These are phyloP conservation scores for Apophysomyces variabilis DNA, from an alignment of 371 early-diverging fungal genomes.

Conservation along the genomic window DNA sequence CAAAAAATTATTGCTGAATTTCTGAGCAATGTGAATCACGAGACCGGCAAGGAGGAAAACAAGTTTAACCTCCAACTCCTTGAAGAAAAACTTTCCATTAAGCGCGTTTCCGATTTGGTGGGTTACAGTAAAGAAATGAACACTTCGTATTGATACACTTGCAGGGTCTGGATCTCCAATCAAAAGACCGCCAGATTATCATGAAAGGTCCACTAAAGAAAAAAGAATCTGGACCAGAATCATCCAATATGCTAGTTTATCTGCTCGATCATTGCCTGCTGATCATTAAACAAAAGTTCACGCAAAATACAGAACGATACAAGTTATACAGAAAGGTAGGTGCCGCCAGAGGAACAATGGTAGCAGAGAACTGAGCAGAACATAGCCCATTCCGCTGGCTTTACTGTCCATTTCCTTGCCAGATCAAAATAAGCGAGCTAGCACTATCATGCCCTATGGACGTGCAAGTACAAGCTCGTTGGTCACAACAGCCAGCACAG, in stretches of 20 bases:
- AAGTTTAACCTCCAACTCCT: slow-evolving; percentile 32
- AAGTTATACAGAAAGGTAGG: slow-evolving; percentile 46
- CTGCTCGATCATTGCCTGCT: slow-evolving; percentile 88
- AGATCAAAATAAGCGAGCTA: slow-evolving; percentile 52
- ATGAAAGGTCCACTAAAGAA: slow-evolving; percentile 81
- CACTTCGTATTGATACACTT: slow-evolving; percentile 36
- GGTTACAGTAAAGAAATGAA: not conserved
- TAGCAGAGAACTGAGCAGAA: slow-evolving; percentile 39
- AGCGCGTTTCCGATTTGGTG: slow-evolving; percentile 16
- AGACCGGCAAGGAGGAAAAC: slow-evolving; percentile 83
- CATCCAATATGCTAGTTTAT: slow-evolving; percentile 73
- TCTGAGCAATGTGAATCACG: slow-evolving; percentile 75
- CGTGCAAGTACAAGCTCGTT: slow-evolving; percentile 30
- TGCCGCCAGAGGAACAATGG: not conserved
- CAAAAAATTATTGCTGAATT: slow-evolving; percentile 72
- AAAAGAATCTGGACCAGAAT: slow-evolving; percentile 69
- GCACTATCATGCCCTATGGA: slow-evolving; percentile 42
- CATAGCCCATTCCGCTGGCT: slow-evolving; percentile 81
- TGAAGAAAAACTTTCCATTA: slow-evolving; percentile 24
- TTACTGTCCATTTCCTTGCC: slow-evolving; percentile 67
- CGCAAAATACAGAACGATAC: slow-evolving; percentile 38
- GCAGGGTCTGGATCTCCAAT: slow-evolving; percentile 55
- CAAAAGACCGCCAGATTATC: slow-evolving; percentile 71
- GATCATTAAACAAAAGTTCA: slow-evolving; percentile 65
- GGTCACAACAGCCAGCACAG: slow-evolving; percentile 16